Percentiles rank a stretch among this genome's conserved stretches.
Evolutionary conservation across 2,329 filamentous ascomycete genomes (phyloP).

Genomic region (Microdochium bolleyi): DNA sequence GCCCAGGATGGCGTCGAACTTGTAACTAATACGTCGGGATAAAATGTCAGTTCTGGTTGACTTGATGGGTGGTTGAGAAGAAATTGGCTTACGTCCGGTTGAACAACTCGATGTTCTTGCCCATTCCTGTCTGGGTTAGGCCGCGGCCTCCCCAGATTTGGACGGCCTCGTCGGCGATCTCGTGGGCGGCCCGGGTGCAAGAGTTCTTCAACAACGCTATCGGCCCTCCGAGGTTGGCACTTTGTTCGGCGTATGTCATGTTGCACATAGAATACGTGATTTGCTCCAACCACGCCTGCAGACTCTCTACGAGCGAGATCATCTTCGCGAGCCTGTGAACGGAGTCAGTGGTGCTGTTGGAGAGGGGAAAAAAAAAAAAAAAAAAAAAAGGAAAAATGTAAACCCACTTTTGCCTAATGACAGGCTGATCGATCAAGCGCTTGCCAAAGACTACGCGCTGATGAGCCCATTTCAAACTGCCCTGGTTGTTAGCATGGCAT

Average conservation of each 20-base stretch:
- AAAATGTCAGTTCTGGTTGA: no score
- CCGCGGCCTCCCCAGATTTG: conserved; percentile 83
- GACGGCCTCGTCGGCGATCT: conserved; percentile 74
- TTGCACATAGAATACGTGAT: conserved; percentile 84
- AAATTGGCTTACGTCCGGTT: conserved; percentile 52
- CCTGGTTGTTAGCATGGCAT: no score
- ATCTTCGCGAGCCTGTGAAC: conserved; percentile 64
- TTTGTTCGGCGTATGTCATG: conserved; percentile 73
- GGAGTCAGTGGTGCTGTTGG: not conserved
- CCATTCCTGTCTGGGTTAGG: conserved; percentile 77
- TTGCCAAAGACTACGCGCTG: conserved; percentile 81
- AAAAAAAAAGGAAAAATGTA: no score
- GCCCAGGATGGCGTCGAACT: conserved; percentile 71
- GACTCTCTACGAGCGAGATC: conserved; percentile 75
- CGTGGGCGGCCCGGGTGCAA: conserved; percentile 67
- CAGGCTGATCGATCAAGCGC: conserved; percentile 73
- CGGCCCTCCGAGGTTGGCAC: conserved; percentile 67
- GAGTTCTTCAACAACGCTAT: conserved; percentile 79
- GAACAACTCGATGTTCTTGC: conserved; percentile 75
- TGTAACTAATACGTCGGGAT: conserved; percentile 37
- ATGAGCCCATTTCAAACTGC: conserved; percentile 81
- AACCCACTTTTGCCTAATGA: conserved; percentile 68
- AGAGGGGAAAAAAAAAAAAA: no score
- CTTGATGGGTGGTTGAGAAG: no score
- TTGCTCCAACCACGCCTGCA: conserved; percentile 77